These are phyloP conservation scores for Aspergillus sp. DNA, from an alignment of 2,329 filamentous ascomycete genomes.

Conservation along the genomic window DNA sequence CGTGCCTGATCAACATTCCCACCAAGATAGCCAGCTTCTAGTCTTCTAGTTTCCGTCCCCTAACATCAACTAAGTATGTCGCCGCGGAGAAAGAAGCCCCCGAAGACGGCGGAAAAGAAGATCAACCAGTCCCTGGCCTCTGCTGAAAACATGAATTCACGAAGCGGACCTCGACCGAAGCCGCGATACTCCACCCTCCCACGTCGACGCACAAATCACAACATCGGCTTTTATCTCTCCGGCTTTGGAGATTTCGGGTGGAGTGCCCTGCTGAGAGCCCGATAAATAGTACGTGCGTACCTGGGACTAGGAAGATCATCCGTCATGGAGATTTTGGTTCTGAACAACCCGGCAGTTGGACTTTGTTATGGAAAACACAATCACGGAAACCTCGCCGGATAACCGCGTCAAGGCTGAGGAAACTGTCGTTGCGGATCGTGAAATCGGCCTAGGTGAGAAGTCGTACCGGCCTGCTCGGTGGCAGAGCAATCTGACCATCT, in stretches of 20 bases:
- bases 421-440: conserved; percentile 1
- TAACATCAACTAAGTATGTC: too few species aligned
- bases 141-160: too few species aligned
- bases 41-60: too few species aligned
- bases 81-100: background rate
- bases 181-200: background rate
- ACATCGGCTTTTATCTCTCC: background rate
- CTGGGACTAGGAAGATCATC: background rate
- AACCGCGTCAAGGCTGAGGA: background rate
- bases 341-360: background rate
- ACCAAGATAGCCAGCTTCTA: background rate
- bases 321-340: background rate
- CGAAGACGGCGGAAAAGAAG: too few species aligned
- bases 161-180: background rate
- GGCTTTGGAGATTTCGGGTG: background rate
- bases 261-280: too few species aligned
- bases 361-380: background rate
- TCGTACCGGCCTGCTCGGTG: conserved; percentile 23
- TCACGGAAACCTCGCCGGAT: background rate
- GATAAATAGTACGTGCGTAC: background rate
- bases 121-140: too few species aligned
- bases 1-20: background rate
- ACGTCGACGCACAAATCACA: background rate
- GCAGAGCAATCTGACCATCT: conserved; percentile 30
- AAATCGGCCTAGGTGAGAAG: background rate